phyloP scores from a whole-genome alignment of 305 asterid genomes.

The Solanum aculeatissimum region DNA sequence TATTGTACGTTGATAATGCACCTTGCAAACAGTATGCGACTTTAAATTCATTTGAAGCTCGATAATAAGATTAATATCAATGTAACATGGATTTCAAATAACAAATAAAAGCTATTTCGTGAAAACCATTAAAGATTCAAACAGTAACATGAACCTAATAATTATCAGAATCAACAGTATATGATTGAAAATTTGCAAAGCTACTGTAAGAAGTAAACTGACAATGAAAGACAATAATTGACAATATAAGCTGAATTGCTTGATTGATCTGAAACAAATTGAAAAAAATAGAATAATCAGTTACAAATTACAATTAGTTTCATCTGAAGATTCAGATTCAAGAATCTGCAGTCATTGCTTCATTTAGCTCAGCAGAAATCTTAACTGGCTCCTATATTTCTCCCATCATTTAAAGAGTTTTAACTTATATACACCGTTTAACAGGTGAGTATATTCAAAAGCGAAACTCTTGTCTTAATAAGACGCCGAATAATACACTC shows the following conservation, averaged over 20 bases:
- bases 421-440: background rate
- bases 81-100: background rate
- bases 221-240: background rate
- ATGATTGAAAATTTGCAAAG: background rate
- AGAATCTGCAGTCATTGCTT: background rate
- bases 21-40: no score
- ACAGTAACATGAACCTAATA: background rate
- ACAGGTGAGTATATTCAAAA: conserved; percentile 45
- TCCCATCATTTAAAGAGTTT: background rate
- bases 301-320: background rate
- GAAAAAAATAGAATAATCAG: background rate
- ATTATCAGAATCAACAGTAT: background rate
- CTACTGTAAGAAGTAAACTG: background rate
- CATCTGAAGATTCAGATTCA: background rate
- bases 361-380: background rate
- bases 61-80: background rate
- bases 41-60: background rate
- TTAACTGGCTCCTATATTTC: background rate
- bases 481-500: conserved; percentile 60
- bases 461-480: conserved; percentile 64
- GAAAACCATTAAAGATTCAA: background rate
- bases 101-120: background rate
- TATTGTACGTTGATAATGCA: no score
- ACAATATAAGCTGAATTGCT: no score
- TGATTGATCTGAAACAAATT: background rate